Base-by-base conservation (phyloP, 345 rosid species). In the Rhizophora apiculata region DNA sequence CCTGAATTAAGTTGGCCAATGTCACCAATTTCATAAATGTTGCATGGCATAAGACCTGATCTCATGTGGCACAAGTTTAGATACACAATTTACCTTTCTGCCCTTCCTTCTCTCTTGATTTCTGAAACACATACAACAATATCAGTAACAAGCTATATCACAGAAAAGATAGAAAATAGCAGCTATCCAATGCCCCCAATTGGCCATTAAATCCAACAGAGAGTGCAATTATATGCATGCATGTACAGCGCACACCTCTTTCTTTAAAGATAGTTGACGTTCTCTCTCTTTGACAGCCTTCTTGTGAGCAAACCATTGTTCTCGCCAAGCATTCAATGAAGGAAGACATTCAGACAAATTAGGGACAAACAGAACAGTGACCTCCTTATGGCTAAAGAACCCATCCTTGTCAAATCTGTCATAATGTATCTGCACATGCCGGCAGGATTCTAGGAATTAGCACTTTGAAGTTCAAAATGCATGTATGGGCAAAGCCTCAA, bases 341-440 rank as follows among this genome's bases (percentile, higher is more conserved):
- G 99, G 98, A 37, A 95, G 93, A 68, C 96, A 92, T 66, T 87
- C 91, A 21, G 94, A 86, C 68, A 95, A 85, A 79, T 95, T 96
- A 1, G 98, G 99, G 79, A 95, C 96, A 85, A 86, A 92, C 53
- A 90, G 84, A 31, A 95, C 92, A 6, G 96, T 87, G 69, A 92
- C 83, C 84, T 95, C 99, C 73, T 85, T 95, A 78, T 86, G 92
- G 81, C 87, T 87, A 78, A 84, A 92, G 27, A 85, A 81, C 46
- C 99, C 99, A 76, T 95, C 98, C 32, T 82, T 70, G 43, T 93
- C 90, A 79, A 85, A 81, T 84, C 96, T 87, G 66, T 95, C 97
- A 78, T 95, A 95, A 76, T 95, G 96, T 78, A 95, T 87, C 99
- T 95, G 87, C 71, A 79, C 74, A 73, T 24, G 8, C 74, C 67